A percentile compares a stretch with the other conserved stretches of the same genome.
These are phyloP conservation scores for Alternaria incomplexa DNA, from an alignment of 2,329 filamentous ascomycete species.

Conservation along the genomic window DNA sequence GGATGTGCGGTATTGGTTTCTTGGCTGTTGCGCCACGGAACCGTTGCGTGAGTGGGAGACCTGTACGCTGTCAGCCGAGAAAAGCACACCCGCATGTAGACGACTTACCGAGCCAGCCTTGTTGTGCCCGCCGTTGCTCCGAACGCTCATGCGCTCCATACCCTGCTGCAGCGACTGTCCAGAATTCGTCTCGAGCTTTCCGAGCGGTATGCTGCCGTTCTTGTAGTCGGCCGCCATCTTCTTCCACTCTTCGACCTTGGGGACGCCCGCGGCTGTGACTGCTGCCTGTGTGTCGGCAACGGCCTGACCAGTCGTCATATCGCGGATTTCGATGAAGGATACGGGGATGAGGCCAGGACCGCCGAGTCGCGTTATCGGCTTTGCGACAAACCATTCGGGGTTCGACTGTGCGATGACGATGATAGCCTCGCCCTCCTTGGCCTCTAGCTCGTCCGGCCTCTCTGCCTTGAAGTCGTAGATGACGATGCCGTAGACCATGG, in stretches of 20 bases:
- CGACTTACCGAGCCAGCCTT: conserved; percentile 41
- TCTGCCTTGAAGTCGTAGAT: conserved; percentile 97
- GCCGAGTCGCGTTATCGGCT: conserved; percentile 96
- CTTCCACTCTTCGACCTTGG: conserved; percentile 98
- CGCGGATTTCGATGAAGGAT: conserved; percentile 93
- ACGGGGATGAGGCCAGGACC: conserved; percentile 95
- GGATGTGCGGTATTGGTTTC: conserved; percentile 47
- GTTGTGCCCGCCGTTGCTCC: conserved; percentile 39
- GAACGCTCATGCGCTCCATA: conserved; percentile 78
- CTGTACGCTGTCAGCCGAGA: conserved; percentile 20
- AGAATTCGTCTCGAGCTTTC: conserved; percentile 74
- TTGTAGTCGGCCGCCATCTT: conserved; percentile 99
- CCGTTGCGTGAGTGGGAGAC: conserved; percentile 43
- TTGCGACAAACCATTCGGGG: conserved; percentile 98
- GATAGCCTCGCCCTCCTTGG: conserved; percentile 93
- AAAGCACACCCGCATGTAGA: neutral
- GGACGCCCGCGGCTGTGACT: conserved; percentile 86
- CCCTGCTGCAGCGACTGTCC: conserved; percentile 61
- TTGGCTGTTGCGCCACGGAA: conserved; percentile 46
- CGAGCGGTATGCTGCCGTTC: conserved; percentile 96
- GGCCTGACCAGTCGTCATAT: conserved; percentile 85
- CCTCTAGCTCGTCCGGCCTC: conserved; percentile 92
- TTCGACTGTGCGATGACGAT: conserved; percentile 99
- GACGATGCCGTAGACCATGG: conserved; percentile 96
- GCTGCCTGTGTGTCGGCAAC: conserved; percentile 84